Conservation (phyloP, 208 protist genomes). For the Strigomonas oncopelti region DNA sequence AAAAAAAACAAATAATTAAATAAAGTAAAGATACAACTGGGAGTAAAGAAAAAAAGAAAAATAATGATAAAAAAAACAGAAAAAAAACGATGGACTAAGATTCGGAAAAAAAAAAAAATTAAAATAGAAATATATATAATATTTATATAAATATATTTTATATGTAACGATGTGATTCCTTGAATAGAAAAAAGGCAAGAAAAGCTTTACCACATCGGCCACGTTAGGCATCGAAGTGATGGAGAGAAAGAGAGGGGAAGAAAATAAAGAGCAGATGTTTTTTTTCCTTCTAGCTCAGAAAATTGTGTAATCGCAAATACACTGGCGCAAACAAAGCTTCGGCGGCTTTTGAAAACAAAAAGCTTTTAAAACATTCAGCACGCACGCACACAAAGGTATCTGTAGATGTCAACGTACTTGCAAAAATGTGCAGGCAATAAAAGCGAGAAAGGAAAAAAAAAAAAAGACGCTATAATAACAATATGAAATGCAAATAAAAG, state of each 20-base stretch:
- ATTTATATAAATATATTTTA: background rate
- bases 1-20: background rate
- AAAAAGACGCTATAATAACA: slow-evolving; percentile 1
- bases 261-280: background rate
- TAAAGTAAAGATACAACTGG: slow-evolving; percentile 5
- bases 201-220: too few relatives aligned
- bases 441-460: slow-evolving; percentile 7
- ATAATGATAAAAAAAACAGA: background rate
- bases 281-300: background rate
- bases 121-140: slow-evolving; percentile 1
- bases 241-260: background rate
- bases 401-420: background rate
- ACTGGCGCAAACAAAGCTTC: background rate
- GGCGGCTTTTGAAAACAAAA: too few relatives aligned
- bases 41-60: slow-evolving; percentile 10
- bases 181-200: too few relatives aligned
- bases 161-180: background rate
- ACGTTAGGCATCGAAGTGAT: background rate
- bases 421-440: background rate
- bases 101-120: background rate
- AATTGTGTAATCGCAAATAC: background rate
- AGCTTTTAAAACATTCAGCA: background rate
- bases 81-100: background rate
- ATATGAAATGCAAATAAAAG: background rate
- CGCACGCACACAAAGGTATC: background rate